Percentiles rank a stretch among this genome's conserved stretches.
phyloP scores from a whole-genome alignment of 805 yeast genomes.

The Metschnikowia colocasiae region DNA sequence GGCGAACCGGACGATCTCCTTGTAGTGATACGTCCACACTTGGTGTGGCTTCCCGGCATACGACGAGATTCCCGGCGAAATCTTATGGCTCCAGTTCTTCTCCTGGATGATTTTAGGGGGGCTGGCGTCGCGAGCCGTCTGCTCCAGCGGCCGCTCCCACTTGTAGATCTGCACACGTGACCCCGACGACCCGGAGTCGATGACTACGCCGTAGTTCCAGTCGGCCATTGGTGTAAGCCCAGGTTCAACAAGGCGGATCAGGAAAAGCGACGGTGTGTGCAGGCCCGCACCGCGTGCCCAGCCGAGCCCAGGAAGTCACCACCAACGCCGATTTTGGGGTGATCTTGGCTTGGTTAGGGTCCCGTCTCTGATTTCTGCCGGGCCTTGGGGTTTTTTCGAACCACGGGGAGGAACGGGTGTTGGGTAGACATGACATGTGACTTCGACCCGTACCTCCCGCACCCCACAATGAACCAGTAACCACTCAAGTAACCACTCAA shows the following conservation, averaged over 20 bases:
- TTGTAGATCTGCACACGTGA: slow-evolving; percentile 79
- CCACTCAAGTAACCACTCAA: no score
- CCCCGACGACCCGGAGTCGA: slow-evolving; percentile 96
- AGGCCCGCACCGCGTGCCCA: neutral
- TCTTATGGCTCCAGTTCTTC: slow-evolving; percentile 65
- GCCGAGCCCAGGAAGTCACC: no score
- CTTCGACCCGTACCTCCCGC: no score
- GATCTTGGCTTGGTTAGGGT: no score
- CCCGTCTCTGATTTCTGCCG: no score
- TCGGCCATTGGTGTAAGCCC: slow-evolving; percentile 5
- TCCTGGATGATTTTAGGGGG: slow-evolving; percentile 68
- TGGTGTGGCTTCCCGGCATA: slow-evolving; percentile 45
- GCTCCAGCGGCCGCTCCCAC: slow-evolving; percentile 48
- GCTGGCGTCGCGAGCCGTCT: slow-evolving; percentile 29
- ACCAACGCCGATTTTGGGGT: no score
- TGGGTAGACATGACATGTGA: no score
- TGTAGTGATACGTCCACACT: slow-evolving; percentile 71
- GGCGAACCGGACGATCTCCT: slow-evolving; percentile 65
- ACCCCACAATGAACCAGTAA: no score
- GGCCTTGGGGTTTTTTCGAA: no score
- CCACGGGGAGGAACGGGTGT: no score
- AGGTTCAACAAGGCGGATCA: neutral
- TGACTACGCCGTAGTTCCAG: slow-evolving; percentile 71
- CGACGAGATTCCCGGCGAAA: slow-evolving; percentile 80
- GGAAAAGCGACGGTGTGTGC: neutral